These are phyloP conservation scores for Grammothele lineata DNA, from an alignment of 768 basidiomycete genomes.

Conservation along the genomic window DNA sequence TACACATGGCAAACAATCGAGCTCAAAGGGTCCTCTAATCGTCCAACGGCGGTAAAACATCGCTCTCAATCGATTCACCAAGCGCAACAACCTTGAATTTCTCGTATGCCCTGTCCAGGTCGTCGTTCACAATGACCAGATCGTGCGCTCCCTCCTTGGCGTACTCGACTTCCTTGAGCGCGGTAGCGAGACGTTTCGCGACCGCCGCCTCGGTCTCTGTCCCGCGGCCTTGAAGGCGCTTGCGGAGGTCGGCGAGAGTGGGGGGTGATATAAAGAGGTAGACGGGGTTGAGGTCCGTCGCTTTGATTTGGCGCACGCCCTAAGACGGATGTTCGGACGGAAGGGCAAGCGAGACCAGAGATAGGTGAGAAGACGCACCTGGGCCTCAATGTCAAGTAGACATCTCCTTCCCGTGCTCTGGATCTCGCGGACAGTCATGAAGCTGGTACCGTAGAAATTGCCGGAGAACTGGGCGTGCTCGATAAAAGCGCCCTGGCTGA, in stretches of 20 bases:
- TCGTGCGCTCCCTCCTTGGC: conserved; percentile 79
- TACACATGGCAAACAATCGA: no score
- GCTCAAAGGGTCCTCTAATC: conserved; percentile 31
- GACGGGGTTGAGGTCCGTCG: conserved; percentile 75
- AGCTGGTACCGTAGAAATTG: conserved; percentile 92
- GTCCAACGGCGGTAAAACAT: conserved; percentile 63
- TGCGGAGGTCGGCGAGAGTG: conserved; percentile 60
- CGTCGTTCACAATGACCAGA: conserved; percentile 85
- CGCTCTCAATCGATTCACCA: conserved; percentile 57
- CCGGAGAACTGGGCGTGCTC: conserved; percentile 93
- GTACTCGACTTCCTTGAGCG: conserved; percentile 77
- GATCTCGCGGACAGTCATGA: conserved; percentile 68
- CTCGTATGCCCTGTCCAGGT: conserved; percentile 76
- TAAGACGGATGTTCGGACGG: conserved; percentile 30
- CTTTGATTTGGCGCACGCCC: conserved; percentile 92
- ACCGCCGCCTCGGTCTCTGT: conserved; percentile 78
- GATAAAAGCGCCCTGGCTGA: conserved; percentile 74
- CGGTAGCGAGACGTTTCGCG: conserved; percentile 70
- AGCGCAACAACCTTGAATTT: conserved; percentile 74
- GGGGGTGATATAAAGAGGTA: conserved; percentile 94
- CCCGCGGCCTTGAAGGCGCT: conserved; percentile 72
- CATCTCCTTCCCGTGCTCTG: conserved; percentile 70
- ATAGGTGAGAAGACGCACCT: conserved; percentile 47
- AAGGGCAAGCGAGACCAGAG: conserved; percentile 4
- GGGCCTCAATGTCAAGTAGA: conserved; percentile 93